Conservation (phyloP, 768 basidiomycete species). For the Kwoniella mangroviensis region DNA sequence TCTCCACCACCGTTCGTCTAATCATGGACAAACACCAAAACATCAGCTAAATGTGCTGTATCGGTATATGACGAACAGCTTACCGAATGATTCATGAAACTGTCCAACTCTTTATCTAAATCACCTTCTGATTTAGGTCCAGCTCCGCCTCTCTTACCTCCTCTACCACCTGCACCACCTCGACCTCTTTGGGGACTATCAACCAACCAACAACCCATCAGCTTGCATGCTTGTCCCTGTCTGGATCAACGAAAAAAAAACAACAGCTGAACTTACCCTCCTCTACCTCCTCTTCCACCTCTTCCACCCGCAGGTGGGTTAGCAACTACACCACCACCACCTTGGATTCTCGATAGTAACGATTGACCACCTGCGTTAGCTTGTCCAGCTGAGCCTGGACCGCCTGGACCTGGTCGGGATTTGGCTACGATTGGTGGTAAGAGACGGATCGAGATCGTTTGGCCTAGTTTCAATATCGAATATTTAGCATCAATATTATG, state of each 20-base stretch:
- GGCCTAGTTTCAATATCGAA: constrained; percentile 29
- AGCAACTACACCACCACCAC: constrained; percentile 19
- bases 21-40: not conserved
- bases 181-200: constrained; percentile 62
- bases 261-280: constrained; percentile 27
- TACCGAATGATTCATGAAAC: constrained; percentile 49
- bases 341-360: constrained; percentile 45
- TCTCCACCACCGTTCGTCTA: constrained; percentile 25
- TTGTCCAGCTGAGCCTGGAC: constrained; percentile 10
- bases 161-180: constrained; percentile 49
- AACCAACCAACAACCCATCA: not conserved
- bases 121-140: constrained; percentile 76
- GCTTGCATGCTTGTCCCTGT: not conserved
- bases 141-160: constrained; percentile 41
- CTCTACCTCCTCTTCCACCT: constrained; percentile 37
- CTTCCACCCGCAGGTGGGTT: not conserved
- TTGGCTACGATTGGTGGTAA: constrained; percentile 36
- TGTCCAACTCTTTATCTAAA: constrained; percentile 82
- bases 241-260: not conserved
- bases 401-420: constrained; percentile 19
- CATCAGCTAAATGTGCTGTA: not conserved
- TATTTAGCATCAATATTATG: too few relatives aligned
- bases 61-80: constrained; percentile 13
- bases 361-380: constrained; percentile 29
- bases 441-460: constrained; percentile 52